Evolutionary conservation across 331 rosid species (phyloP).

Genomic region (Prunus yedoensis): DNA sequence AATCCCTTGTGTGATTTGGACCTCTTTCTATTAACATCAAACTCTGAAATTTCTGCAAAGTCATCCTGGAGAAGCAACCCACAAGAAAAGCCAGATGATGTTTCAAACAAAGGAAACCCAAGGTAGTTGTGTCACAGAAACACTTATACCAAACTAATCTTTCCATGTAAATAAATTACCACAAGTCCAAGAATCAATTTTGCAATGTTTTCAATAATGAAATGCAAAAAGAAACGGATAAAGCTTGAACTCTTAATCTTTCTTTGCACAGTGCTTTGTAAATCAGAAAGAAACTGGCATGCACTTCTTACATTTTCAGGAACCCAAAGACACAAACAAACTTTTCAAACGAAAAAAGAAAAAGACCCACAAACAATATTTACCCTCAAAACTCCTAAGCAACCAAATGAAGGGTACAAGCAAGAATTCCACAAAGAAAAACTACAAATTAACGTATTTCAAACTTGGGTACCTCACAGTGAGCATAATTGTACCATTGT

Average conservation of each 20-base stretch:
- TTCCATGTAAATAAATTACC: neutral
- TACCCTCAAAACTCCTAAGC: neutral
- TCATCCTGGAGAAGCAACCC: constrained; percentile 58
- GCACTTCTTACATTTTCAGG: constrained; percentile 1
- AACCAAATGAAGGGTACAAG: neutral
- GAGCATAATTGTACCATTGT: neutral
- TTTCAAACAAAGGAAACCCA: neutral
- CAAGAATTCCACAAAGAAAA: neutral
- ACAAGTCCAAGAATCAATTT: neutral
- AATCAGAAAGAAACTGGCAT: neutral
- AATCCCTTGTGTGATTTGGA: constrained; percentile 31
- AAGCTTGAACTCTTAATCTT: neutral
- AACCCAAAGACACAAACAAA: neutral
- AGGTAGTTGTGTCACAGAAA: neutral
- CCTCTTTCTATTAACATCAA: constrained; percentile 47
- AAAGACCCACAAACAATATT: neutral
- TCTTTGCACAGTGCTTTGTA: neutral
- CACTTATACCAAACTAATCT: neutral
- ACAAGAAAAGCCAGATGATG: neutral
- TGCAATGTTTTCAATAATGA: neutral
- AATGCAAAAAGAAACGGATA: neutral
- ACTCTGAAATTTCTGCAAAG: constrained; percentile 53
- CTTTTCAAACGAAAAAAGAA: neutral
- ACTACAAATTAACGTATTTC: neutral
- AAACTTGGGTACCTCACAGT: neutral